Conservation (phyloP, 805 yeast genomes). For the Wickerhamomyces queroliae region DNA sequence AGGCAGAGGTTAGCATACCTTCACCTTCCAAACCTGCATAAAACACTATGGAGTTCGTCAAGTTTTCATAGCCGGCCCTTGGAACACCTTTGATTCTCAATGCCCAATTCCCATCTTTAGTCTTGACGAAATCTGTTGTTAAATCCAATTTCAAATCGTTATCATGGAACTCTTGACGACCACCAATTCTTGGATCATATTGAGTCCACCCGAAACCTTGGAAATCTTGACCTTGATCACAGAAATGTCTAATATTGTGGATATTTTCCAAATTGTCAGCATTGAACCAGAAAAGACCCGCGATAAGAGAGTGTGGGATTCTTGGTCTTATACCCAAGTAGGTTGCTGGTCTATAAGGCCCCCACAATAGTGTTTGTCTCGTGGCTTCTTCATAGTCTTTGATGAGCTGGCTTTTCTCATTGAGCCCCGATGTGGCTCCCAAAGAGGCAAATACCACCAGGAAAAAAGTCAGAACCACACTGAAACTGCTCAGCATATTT, state of each 20-base stretch:
- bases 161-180: slow-evolving; percentile 71
- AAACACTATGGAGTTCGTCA: slow-evolving; percentile 62
- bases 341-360: slow-evolving; percentile 83
- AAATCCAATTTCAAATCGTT: slow-evolving; percentile 54
- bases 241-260: slow-evolving; percentile 59
- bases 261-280: slow-evolving; percentile 51
- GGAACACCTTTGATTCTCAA: slow-evolving; percentile 66
- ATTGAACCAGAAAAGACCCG: slow-evolving; percentile 89
- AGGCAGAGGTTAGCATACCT: slow-evolving; percentile 36
- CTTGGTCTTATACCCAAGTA: slow-evolving; percentile 86
- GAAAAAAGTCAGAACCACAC: no score
- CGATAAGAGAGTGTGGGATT: slow-evolving; percentile 63
- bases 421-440: background rate
- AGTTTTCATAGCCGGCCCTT: slow-evolving; percentile 37
- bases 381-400: slow-evolving; percentile 28
- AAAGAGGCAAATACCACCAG: background rate
- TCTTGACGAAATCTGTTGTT: slow-evolving; percentile 71
- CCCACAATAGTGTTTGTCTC: slow-evolving; percentile 69
- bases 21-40: slow-evolving; percentile 74
- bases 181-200: slow-evolving; percentile 87
- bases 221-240: slow-evolving; percentile 68
- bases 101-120: slow-evolving; percentile 75
- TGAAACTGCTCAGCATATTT: background rate
- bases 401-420: slow-evolving; percentile 4
- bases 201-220: slow-evolving; percentile 77